Base-by-base conservation (phyloP, 2,329 filamentous ascomycete genomes). In the Talaromyces albobiverticillius region DNA sequence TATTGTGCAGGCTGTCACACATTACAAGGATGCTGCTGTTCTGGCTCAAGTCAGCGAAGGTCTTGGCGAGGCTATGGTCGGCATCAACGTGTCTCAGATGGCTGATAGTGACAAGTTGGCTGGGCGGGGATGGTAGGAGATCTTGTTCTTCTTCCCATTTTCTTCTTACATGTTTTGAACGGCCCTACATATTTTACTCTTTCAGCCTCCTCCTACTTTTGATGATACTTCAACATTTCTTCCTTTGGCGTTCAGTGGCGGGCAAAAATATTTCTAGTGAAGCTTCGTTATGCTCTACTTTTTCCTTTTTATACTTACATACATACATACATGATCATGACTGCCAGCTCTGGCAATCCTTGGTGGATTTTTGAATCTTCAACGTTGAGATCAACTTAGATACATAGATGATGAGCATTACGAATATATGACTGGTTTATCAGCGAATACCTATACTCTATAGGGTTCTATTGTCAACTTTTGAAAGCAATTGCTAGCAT, bases 41-140 rank as follows among this genome's bases (percentile, higher is more conserved):
- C 76, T 99, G 53, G 92, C 92, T 4, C 87, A 95, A 76, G 88
- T 92, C 56, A 93, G 88, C 75, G 85, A 87, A 67, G 90, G 92
- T 54, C 77, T 97, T 25, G 94, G 94, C n/a, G 92, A 96, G 82
- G 91, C 94, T 34, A 99, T 97, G 90, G 92, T 96, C 10, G 94
- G 94, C 23, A 90, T 97, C 68, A 96, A 93, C 75, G 89, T 89
- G 61, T 83, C 83, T 58, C 83, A 80, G 62, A 87, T 97, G 87
- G 79, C 80, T 58, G 83, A 89, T 51, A 81, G 81, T 56, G 87
- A 96, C 74, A 95, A 89, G 82, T 77, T 96, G 74, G 88, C 92
- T 26, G 86, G 84, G 57, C 80, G 93, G 56, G 93, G 93, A 9
- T 96, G 90, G 90, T 96, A 83, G 16, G 16, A 10, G n/a, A 70